Percentiles rank a stretch among this genome's conserved stretches.
Evolutionary conservation across 805 yeast genomes (phyloP).

Genomic region (Candida bentonensis): DNA sequence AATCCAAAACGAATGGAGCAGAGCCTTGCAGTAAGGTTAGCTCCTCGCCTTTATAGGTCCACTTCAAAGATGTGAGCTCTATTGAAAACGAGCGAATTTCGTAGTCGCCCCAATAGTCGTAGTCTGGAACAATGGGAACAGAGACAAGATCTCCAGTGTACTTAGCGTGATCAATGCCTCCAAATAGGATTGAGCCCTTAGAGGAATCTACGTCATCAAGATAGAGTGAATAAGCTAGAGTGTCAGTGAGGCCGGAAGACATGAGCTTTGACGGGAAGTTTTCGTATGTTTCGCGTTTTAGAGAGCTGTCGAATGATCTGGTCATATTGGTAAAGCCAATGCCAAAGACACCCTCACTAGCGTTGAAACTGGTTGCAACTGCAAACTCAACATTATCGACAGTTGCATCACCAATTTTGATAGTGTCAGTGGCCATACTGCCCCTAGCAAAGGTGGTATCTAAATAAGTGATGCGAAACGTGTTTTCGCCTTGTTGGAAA

Average conservation of each 20-base stretch:
- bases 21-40: too few relatives aligned
- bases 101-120: too few relatives aligned
- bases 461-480: constrained; percentile 20
- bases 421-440: constrained; percentile 44
- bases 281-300: too few relatives aligned
- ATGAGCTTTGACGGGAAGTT: constrained; percentile 18
- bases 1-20: too few relatives aligned
- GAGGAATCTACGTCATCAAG: constrained; percentile 18
- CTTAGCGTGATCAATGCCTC: constrained; percentile 29
- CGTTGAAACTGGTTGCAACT: constrained; percentile 51
- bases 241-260: constrained; percentile 24
- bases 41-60: too few relatives aligned
- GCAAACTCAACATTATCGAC: constrained; percentile 52
- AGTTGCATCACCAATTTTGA: constrained; percentile 37
- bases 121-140: constrained; percentile 16
- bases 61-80: too few relatives aligned
- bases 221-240: constrained; percentile 30
- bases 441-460: constrained; percentile 41
- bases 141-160: constrained; percentile 23
- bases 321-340: too few relatives aligned
- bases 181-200: constrained; percentile 26
- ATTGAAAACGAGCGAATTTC: too few relatives aligned
- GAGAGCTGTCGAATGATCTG: too few relatives aligned
- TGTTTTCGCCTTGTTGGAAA: constrained; percentile 3
- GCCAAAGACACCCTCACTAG: constrained; percentile 42